Percentiles rank a stretch among this genome's conserved stretches.
phyloP scores from a whole-genome alignment of 352 stramenopile genomes.

The Globisporangium spinosum region DNA sequence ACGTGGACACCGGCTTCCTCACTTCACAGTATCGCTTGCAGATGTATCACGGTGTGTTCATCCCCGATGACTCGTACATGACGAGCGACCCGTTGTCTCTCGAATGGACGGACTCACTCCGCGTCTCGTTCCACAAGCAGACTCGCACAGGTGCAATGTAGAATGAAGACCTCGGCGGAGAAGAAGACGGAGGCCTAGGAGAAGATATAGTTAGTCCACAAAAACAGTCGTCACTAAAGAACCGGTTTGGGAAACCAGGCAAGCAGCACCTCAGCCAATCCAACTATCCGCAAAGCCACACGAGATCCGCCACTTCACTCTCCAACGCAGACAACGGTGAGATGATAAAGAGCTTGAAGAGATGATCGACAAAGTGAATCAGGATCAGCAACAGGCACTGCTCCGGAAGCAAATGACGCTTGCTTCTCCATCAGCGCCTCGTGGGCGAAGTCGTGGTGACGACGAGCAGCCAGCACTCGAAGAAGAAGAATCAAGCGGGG shows the following conservation, averaged over 20 bases:
- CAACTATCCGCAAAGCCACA: slow-evolving; percentile 15
- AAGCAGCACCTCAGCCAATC: neutral
- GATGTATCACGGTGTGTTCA: slow-evolving; percentile 63
- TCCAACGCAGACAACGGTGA: slow-evolving; percentile 41
- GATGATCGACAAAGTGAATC: slow-evolving; percentile 54
- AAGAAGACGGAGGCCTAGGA: neutral
- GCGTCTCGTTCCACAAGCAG: slow-evolving; percentile 28
- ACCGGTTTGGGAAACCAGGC: neutral
- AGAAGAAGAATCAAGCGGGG: neutral
- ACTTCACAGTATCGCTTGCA: slow-evolving; percentile 58
- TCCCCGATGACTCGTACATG: slow-evolving; percentile 64
- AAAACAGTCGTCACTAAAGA: neutral
- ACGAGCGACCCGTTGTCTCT: slow-evolving; percentile 58
- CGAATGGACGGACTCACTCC: slow-evolving; percentile 84
- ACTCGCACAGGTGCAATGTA: slow-evolving; percentile 10
- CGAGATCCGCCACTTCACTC: slow-evolving; percentile 35
- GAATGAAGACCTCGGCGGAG: neutral
- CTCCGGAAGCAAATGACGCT: neutral
- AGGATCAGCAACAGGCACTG: slow-evolving; percentile 19
- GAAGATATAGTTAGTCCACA: neutral
- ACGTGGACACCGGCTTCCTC: slow-evolving; percentile 67
- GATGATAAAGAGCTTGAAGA: slow-evolving; percentile 68
- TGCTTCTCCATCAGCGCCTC: neutral
- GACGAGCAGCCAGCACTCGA: neutral
- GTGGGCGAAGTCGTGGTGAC: neutral